These are phyloP conservation scores for Pseudocercospora fijiensis DNA, from an alignment of 2,329 filamentous ascomycete genomes.

Conservation along the genomic window DNA sequence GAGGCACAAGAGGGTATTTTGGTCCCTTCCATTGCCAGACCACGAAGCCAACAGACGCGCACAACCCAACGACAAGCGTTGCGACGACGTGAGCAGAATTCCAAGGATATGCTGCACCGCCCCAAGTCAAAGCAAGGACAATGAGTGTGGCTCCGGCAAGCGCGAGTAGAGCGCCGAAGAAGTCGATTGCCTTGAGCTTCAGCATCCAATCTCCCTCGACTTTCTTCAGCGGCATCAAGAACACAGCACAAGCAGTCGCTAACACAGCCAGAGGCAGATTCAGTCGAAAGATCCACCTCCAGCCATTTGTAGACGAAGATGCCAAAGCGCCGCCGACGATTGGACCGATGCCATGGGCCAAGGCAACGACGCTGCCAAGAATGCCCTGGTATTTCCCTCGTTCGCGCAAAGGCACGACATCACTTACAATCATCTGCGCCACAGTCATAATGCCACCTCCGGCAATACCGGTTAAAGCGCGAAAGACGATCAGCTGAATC, in stretches of 20 bases:
- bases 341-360: conserved; percentile 46
- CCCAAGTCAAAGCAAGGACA: conserved; percentile 56
- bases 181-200: conserved; percentile 53
- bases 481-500: conserved; percentile 52
- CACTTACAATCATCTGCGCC: conserved; percentile 35
- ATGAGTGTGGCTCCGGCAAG: conserved; percentile 54
- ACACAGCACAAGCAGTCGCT: conserved; percentile 50
- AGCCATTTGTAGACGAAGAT: conserved; percentile 19
- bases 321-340: conserved; percentile 48
- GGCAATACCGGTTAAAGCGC: conserved; percentile 56
- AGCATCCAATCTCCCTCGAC: conserved; percentile 52
- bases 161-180: conserved; percentile 55
- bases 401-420: conserved; percentile 32
- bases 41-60: conserved; percentile 51
- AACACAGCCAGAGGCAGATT: conserved; percentile 55
- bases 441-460: conserved; percentile 43
- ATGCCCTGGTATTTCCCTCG: conserved; percentile 34
- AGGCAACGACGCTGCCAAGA: conserved; percentile 24
- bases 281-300: conserved; percentile 30
- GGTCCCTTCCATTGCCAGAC: conserved; percentile 56
- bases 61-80: conserved; percentile 50
- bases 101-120: conserved; percentile 55
- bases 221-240: conserved; percentile 58
- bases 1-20: conserved; percentile 49
- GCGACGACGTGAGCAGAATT: conserved; percentile 56